Evolutionary conservation across 78 protist genomes (phyloP), one percentile per base, ranked within the genome.

Genomic region (Dictyostelium intermedium): DNA sequence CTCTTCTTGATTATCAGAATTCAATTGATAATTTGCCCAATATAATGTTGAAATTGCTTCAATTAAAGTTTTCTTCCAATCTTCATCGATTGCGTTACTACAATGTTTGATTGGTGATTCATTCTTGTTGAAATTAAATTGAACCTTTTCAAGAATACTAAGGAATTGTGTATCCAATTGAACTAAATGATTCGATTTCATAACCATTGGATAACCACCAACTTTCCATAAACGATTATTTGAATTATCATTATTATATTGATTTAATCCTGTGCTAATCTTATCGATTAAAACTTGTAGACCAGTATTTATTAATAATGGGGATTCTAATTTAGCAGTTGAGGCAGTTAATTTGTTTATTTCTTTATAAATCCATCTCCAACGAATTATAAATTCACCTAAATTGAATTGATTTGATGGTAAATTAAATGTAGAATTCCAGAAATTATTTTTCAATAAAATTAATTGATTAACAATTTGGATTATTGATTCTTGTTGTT

Each of bases 281-380:
- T 53, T 69, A 20, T 86, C 84, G 23, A 76, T 45, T n/a, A 73
- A 34, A 25, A 80, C 61, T 13, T 23, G 35, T 30, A 77, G 14
- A 5, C 37, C 43, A n/a, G 85, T 76, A 30, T 74, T 70, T 8
- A 85, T 32, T 5, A 34, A 30, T 34, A 72, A 34, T 34, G 79
- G 43, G 14, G 39, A 16, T 2, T 16, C 23, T 5, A 25, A 16
- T 34, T 32, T 72, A 0, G 20, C 8, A 9, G 74, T 66, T 0
- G 1, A 20, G 3, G 20, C 9, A 13, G 35, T 25, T 25, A 77
- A 43, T 41, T 41, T 41, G 9, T 50, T 61, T 0, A 87, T 7
- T 18, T 87, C 93, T 50, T 87, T 87, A 27, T 43, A 23, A n/a
- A 87, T 87, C 94, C 94, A 89, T 63, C 39, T 78, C 94, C 94